phyloP scores from a whole-genome alignment of 352 stramenopile species.

The Phytophthora constricta region DNA sequence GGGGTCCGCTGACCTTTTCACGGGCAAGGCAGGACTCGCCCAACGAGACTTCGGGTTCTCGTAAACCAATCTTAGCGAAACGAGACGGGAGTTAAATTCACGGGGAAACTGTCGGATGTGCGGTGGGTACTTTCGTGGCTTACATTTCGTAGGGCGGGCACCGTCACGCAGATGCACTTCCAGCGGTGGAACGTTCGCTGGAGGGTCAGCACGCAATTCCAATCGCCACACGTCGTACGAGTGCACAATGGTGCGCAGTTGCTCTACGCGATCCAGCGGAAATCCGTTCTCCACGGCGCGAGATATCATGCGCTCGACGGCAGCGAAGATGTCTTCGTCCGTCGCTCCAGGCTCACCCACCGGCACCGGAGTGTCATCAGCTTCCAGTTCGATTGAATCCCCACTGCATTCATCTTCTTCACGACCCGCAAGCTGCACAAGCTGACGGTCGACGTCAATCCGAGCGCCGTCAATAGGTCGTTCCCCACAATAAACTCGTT shows the following conservation, averaged over 20 bases:
- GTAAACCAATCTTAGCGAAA: slow-evolving; percentile 6
- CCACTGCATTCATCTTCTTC: not conserved
- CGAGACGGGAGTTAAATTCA: no score
- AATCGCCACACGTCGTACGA: slow-evolving; percentile 6
- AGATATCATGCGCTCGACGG: not conserved
- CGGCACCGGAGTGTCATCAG: not conserved
- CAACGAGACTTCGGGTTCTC: slow-evolving; percentile 6
- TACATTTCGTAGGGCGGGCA: not conserved
- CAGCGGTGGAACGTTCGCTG: slow-evolving; percentile 5
- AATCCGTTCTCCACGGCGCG: slow-evolving; percentile 9
- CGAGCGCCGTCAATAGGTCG: slow-evolving; percentile 2
- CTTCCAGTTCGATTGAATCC: no score
- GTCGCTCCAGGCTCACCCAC: not conserved
- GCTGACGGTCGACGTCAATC: slow-evolving; percentile 16
- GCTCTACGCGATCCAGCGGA: not conserved
- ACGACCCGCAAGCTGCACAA: slow-evolving; percentile 5
- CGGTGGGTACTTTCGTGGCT: no score
- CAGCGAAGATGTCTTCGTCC: not conserved
- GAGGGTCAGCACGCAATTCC: slow-evolving; percentile 4
- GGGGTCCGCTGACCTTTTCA: no score
- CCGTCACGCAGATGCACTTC: not conserved
- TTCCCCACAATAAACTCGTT: slow-evolving; percentile 19
- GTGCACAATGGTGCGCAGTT: slow-evolving; percentile 5
- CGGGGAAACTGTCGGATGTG: no score
- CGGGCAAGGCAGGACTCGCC: no score